These are phyloP conservation scores for Penicillium griseofulvum DNA, from an alignment of 2,329 filamentous ascomycete species.

Conservation along the genomic window DNA sequence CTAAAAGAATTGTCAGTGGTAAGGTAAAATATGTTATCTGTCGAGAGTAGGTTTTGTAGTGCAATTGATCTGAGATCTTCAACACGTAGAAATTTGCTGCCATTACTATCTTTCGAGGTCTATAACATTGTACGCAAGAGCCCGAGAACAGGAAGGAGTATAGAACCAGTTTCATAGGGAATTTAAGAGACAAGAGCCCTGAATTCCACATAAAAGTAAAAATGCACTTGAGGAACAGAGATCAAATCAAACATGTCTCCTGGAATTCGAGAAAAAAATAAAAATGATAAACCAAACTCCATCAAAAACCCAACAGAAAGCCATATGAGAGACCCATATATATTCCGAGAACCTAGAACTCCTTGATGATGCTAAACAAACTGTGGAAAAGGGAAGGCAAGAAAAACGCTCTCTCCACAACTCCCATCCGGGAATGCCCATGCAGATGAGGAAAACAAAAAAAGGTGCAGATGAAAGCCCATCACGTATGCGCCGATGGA, in stretches of 20 bases:
- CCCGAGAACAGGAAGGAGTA: no score
- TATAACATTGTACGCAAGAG: no score
- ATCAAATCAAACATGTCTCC: not conserved
- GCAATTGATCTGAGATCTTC: not conserved
- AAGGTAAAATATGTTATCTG: not conserved
- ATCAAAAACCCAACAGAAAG: not conserved
- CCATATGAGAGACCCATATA: slow-evolving; percentile 6
- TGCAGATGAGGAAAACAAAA: slow-evolving; percentile 5
- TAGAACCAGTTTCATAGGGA: not conserved
- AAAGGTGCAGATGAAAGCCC: not conserved
- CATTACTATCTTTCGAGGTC: no score
- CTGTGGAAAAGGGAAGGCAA: not conserved
- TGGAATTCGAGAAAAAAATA: slow-evolving; percentile 1
- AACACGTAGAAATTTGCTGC: no score
- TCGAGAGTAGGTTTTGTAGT: not conserved
- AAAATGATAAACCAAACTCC: slow-evolving; percentile 11
- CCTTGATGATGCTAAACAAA: slow-evolving; percentile 16
- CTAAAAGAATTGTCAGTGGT: not conserved
- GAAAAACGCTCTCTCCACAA: not conserved
- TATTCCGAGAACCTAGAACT: slow-evolving; percentile 8
- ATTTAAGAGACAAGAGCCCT: not conserved
- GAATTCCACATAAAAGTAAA: not conserved
- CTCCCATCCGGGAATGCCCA: slow-evolving; percentile 1
- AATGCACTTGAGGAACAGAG: not conserved
- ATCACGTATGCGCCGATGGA: slow-evolving; percentile 13